Evolutionary conservation across 208 protist species (phyloP), one percentile per base, ranked within the genome.

Genomic region (Endotrypanum monterogeii): DNA sequence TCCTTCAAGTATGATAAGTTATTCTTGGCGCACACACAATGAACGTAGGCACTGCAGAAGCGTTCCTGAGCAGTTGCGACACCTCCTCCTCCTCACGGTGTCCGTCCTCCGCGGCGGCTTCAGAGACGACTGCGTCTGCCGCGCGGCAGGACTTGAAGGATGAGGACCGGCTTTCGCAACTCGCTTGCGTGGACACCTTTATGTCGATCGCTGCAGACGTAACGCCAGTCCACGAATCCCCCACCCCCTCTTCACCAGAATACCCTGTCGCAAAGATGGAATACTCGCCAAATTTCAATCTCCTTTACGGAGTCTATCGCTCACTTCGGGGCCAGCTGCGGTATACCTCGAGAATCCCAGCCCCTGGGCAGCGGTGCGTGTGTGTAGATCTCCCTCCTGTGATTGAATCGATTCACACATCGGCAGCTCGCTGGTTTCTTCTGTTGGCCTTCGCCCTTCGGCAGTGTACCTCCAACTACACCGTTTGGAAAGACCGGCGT

Each of bases 401-500:
- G 20, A 80, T 80, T 51, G 69, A 63, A 7, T 39, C 60, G 30
- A 57, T 80, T 0, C 68, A 66, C 62, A 55, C 80, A 3, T 80
- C 79, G 11, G 76, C 84, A 23, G 74, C 89, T 23, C 83, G 78
- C 25, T 94, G 89, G 89, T 75, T 96, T 68, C 76, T 94, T n/a
- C 73, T 94, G 51, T 76, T 91, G 5, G 83, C 83, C 0, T 94
- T 92, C 75, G 80, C 82, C 0, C 52, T 93, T 9, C 78, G 79
- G 2, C 74, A 89, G 44, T 87, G 82, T 67, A 61, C 79, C 7
- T 80, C 86, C 30, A 82, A 94, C 82, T 96, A 96, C 79, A 87
- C 89, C 11, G 79, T 82, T 14, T 96, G 91, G 89, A 87, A 87
- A 71, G 89, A 94, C 41, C 85, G 91, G 2, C 87, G 87, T 9